A percentile compares a stretch with the other conserved stretches of the same genome.
phyloP scores from a whole-genome alignment of 2,329 filamentous ascomycete species.

The Cucurbitaria berberidis region DNA sequence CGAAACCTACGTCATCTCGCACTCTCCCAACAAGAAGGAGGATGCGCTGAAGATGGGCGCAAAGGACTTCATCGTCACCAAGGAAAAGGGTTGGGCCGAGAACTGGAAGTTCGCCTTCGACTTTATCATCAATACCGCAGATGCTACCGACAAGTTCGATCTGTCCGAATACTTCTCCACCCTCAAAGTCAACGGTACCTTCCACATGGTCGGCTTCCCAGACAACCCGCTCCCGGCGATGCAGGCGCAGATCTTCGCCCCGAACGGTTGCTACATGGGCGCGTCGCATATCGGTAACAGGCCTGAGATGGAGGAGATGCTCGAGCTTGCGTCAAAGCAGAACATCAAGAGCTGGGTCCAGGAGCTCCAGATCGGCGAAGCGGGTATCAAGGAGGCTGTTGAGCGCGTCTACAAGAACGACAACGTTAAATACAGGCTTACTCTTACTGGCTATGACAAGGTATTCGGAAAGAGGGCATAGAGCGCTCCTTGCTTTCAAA shows the following conservation, averaged over 20 bases:
- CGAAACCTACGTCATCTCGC: slow-evolving; percentile 67
- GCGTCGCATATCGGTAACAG: slow-evolving; percentile 59
- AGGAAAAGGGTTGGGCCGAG: slow-evolving; percentile 64
- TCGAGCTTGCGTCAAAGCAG: slow-evolving; percentile 58
- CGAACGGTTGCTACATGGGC: slow-evolving; percentile 68
- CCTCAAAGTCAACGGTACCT: slow-evolving; percentile 81
- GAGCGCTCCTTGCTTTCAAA: background rate
- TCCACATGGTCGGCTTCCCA: slow-evolving; percentile 80
- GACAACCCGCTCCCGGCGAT: slow-evolving; percentile 75
- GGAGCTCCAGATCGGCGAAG: slow-evolving; percentile 73
- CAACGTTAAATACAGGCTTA: slow-evolving; percentile 75
- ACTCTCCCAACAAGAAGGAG: slow-evolving; percentile 64
- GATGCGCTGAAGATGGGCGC: slow-evolving; percentile 66
- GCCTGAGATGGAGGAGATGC: slow-evolving; percentile 59
- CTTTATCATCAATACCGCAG: slow-evolving; percentile 77
- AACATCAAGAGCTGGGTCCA: slow-evolving; percentile 63
- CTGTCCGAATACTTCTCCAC: slow-evolving; percentile 74
- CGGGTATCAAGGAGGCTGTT: slow-evolving; percentile 72
- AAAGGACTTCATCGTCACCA: slow-evolving; percentile 65
- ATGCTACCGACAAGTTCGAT: slow-evolving; percentile 71
- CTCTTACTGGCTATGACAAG: slow-evolving; percentile 71
- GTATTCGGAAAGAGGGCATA: slow-evolving; percentile 62
- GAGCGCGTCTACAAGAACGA: slow-evolving; percentile 70
- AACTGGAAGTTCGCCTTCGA: slow-evolving; percentile 68
- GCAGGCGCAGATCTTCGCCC: slow-evolving; percentile 75